Percentiles rank a stretch among this genome's conserved stretches.
Conservation (phyloP, 1,139 yeast genomes). For the Yamadazyma buinensis region DNA sequence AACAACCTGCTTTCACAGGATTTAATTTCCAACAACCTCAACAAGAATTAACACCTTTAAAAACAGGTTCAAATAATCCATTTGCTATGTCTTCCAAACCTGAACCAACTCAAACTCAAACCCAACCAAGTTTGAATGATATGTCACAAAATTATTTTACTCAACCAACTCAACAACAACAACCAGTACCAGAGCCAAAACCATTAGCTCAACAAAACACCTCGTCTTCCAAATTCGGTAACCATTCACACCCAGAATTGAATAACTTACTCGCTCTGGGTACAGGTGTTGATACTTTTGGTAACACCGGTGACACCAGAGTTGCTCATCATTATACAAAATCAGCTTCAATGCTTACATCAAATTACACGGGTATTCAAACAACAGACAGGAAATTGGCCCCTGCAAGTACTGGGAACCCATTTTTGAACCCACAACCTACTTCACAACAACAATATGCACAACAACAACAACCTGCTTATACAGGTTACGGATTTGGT, state of each 20-base stretch:
- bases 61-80: constrained; percentile 88
- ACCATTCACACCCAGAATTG: constrained; percentile 60
- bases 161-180: constrained; percentile 19
- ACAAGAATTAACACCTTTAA: constrained; percentile 51
- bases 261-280: constrained; percentile 80
- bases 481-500: constrained; percentile 94
- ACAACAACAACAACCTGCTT: constrained; percentile 32
- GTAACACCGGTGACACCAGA: constrained; percentile 86
- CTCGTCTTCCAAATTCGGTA: constrained; percentile 42
- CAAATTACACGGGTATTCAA: constrained; percentile 81
- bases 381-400: constrained; percentile 35
- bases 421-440: constrained; percentile 64
- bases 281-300: constrained; percentile 92
- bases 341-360: constrained; percentile 74
- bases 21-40: constrained; percentile 27
- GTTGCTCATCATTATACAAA: constrained; percentile 92
- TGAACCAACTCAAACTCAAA: constrained; percentile 20
- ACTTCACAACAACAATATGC: constrained; percentile 24
- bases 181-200: constrained; percentile 21
- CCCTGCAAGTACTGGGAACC: constrained; percentile 56
- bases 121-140: constrained; percentile 17
- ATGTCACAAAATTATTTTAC: constrained; percentile 19
- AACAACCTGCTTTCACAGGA: constrained; percentile 16
- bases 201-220: constrained; percentile 26
- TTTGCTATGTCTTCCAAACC: constrained; percentile 54